These are phyloP conservation scores for Euphorbia schlechtendalii DNA, from an alignment of 441 rosid genomes.

Conservation along the genomic window DNA sequence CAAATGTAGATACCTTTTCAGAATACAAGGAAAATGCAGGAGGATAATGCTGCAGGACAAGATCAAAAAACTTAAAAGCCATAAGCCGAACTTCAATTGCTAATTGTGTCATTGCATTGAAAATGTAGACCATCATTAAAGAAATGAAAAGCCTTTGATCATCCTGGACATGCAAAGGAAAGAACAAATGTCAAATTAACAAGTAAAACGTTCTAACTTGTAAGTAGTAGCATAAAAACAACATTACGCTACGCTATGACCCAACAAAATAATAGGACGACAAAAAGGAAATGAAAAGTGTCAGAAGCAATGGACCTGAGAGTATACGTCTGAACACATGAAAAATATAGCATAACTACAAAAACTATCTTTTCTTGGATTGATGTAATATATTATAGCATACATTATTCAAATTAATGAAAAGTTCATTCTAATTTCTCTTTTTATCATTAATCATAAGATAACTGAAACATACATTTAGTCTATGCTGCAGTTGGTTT, in stretches of 20 bases:
- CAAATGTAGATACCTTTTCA: slow-evolving; percentile 53
- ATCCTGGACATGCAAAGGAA: slow-evolving; percentile 46
- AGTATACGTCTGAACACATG: neutral
- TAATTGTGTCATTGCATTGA: slow-evolving; percentile 72
- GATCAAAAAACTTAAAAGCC: slow-evolving; percentile 80
- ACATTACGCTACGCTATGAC: neutral
- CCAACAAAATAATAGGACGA: neutral
- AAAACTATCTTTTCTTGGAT: neutral
- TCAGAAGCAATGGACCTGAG: neutral
- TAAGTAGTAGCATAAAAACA: slow-evolving; percentile 10
- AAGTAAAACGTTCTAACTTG: slow-evolving; percentile 1
- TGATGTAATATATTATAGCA: neutral
- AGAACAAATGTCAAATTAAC: slow-evolving; percentile 25
- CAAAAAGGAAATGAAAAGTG: neutral
- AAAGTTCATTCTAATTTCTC: neutral
- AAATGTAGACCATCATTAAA: slow-evolving; percentile 73
- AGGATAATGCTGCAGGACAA: slow-evolving; percentile 57
- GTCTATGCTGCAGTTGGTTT: neutral
- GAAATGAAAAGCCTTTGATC: slow-evolving; percentile 62
- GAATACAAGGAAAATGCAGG: slow-evolving; percentile 58
- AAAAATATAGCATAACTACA: neutral
- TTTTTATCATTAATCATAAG: neutral
- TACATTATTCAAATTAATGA: neutral
- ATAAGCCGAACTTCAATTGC: slow-evolving; percentile 74
- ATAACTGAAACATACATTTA: neutral